Evolutionary conservation across 345 rosid genomes (phyloP).

Genomic region (Corymbia maculata): DNA sequence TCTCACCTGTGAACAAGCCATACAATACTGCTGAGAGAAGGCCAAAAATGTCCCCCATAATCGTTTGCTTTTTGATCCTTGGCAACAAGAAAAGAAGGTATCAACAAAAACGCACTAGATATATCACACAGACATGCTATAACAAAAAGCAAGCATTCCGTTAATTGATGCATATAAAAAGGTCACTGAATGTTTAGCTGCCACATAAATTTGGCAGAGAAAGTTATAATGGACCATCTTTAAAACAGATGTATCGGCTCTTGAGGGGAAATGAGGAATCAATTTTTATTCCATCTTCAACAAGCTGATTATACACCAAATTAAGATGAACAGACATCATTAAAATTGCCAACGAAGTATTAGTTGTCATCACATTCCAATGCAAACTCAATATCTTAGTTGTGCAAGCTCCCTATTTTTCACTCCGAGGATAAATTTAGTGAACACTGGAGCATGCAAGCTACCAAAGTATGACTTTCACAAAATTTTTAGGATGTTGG

Average conservation of each 20-base stretch:
- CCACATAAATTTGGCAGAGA: background rate
- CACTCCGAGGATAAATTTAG: background rate
- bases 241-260: background rate
- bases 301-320: background rate
- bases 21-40: slow-evolving; percentile 47
- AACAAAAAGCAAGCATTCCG: background rate
- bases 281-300: background rate
- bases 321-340: background rate
- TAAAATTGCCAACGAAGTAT: background rate
- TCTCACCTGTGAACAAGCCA: slow-evolving; percentile 50
- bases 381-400: background rate
- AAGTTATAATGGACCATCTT: background rate
- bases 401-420: background rate
- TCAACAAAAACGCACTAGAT: background rate
- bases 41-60: slow-evolving; percentile 42
- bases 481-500: background rate
- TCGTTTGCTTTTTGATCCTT: slow-evolving; percentile 32
- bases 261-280: background rate
- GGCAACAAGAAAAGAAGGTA: background rate
- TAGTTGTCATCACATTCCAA: background rate
- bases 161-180: background rate
- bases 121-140: background rate
- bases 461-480: background rate
- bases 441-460: background rate
- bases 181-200: background rate